Evolutionary conservation across 441 rosid genomes (phyloP).

Genomic region (Melastoma candidum): DNA sequence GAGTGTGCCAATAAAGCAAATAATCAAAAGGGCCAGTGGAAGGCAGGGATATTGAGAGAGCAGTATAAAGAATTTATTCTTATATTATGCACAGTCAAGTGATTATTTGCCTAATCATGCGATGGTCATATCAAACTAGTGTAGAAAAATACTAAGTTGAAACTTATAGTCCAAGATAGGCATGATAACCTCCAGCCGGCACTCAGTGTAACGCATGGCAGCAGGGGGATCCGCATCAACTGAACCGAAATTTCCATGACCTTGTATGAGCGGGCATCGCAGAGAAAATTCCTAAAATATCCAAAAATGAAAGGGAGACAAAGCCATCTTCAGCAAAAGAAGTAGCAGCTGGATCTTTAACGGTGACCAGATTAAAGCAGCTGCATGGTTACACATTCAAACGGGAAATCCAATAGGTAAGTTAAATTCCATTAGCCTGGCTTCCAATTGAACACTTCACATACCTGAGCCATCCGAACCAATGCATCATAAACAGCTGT

Average conservation of each 20-base stretch:
- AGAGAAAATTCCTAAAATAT: constrained; percentile 64
- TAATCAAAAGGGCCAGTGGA: background rate
- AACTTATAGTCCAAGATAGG: too few species aligned
- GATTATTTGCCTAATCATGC: background rate
- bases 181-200: constrained; percentile 62
- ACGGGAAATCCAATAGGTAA: background rate
- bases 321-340: background rate
- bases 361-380: too few species aligned
- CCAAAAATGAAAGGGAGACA: constrained; percentile 4
- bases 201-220: constrained; percentile 97
- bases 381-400: too few species aligned
- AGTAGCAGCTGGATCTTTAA: too few species aligned
- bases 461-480: constrained; percentile 99
- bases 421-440: background rate
- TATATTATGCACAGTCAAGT: background rate
- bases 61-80: too few species aligned
- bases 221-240: constrained; percentile 97
- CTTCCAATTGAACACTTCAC: background rate
- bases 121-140: background rate
- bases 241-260: constrained; percentile 98
- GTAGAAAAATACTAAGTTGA: background rate
- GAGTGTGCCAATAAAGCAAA: constrained; percentile 2
- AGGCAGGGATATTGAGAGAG: background rate
- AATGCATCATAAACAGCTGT: constrained; percentile 87
- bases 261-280: constrained; percentile 80